Evolutionary conservation across 192 early-diverging fungal genomes (phyloP), one percentile per base, ranked within the genome.

Genomic region (Gryganskiella cystojenkinii): DNA sequence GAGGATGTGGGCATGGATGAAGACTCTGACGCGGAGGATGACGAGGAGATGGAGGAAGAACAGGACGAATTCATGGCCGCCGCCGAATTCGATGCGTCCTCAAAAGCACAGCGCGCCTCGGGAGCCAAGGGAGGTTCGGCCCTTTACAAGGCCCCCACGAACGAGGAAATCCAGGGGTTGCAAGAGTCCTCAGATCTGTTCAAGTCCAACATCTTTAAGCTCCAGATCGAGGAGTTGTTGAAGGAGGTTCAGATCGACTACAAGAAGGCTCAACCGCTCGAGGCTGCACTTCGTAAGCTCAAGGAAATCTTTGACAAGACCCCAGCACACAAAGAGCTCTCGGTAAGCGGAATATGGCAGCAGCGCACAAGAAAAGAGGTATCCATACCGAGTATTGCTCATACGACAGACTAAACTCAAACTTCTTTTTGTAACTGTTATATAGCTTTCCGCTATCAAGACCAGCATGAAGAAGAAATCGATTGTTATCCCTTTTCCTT

Each of bases 141-240:
- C 6, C 56, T 84, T 10, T 86, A 84, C 66, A 71, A 81, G 63
- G 73, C 85, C 46, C 91, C 92, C 3, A 91, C 92, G 14, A 90
- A 87, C 61, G 91, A 92, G 9, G 96, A 98, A 80, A 88, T 98
- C 33, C 90, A 93, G 72, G 88, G 88, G 52, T 76, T 96, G 64
- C 91, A 90, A 80, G 94, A 96, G 59, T 91, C 93, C 0, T 85
- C 89, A 5, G 87, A 93, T 60, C 80, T 98, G 49, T 94, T 91
- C 84, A 95, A 96, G 64, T 91, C 91, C 49, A 97, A 96, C 80
- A 85, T 99, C 58, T 96, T 97, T 85, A 92, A 91, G 79, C 83
- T 99, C 44, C 94, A 98, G 84, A 86, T 92, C 58, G 90, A 91
- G 51, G 93, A 95, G 84, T 83, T 94, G 25, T 61, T 94, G 33